phyloP scores from a whole-genome alignment of 2,329 filamentous ascomycete species.

The Colletotrichum sp. region DNA sequence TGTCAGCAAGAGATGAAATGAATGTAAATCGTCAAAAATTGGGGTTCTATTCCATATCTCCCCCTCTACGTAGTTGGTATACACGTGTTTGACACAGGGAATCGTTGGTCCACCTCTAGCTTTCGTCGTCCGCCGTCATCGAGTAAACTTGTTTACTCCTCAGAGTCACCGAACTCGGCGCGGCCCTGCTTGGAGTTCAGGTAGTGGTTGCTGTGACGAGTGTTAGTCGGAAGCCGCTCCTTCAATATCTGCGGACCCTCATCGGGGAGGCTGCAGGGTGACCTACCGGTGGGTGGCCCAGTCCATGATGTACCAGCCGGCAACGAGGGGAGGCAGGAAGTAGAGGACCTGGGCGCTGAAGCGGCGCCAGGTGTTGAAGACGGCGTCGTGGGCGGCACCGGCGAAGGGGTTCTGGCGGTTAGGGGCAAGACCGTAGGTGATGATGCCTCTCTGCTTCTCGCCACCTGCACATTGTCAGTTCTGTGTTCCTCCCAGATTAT shows the following conservation, averaged over 20 bases:
- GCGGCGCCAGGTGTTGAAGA: slow-evolving; percentile 96
- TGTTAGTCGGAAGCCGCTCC: slow-evolving; percentile 13
- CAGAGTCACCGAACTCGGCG: slow-evolving; percentile 49
- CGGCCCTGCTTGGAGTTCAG: slow-evolving; percentile 81
- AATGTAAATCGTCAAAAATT: slow-evolving; percentile 5
- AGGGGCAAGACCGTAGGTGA: slow-evolving; percentile 77
- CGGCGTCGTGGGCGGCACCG: slow-evolving; percentile 75
- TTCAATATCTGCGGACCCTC: not conserved
- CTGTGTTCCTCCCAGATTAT: not conserved
- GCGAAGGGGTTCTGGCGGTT: slow-evolving; percentile 92
- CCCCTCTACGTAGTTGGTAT: slow-evolving; percentile 29
- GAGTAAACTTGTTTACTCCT: slow-evolving; percentile 38
- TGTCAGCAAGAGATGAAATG: not conserved
- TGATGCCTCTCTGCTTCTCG: slow-evolving; percentile 66
- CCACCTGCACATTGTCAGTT: slow-evolving; percentile 46
- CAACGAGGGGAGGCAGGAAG: slow-evolving; percentile 78
- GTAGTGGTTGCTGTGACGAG: slow-evolving; percentile 71
- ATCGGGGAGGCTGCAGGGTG: not conserved
- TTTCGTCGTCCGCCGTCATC: slow-evolving; percentile 17
- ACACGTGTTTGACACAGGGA: slow-evolving; percentile 41
- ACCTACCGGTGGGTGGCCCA: slow-evolving; percentile 92
- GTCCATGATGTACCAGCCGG: slow-evolving; percentile 82
- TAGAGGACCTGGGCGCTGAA: slow-evolving; percentile 88
- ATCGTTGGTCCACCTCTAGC: slow-evolving; percentile 40
- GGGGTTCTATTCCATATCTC: slow-evolving; percentile 37